Conservation (phyloP, 257 asterid species). For the Capsicum baccatum region DNA sequence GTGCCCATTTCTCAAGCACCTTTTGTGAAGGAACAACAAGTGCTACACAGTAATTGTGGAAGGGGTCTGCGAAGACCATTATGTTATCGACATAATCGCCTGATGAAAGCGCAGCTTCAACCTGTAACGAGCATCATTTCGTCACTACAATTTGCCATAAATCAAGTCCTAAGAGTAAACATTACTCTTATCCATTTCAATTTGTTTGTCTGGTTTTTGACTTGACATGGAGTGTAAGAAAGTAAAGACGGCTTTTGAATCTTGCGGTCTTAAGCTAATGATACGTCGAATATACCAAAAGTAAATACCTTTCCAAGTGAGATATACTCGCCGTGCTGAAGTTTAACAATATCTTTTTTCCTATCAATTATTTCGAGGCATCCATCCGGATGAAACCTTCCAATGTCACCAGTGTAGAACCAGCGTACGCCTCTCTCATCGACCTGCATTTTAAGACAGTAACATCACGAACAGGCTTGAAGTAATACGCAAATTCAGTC, state of each 20-base stretch:
- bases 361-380: constrained; percentile 91
- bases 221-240: neutral
- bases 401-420: constrained; percentile 92
- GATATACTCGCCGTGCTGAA: constrained; percentile 92
- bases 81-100: constrained; percentile 69
- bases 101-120: constrained; percentile 78
- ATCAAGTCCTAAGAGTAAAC: neutral
- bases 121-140: constrained; percentile 43
- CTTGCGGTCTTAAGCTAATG: neutral
- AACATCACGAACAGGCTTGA: constrained; percentile 27
- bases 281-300: neutral
- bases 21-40: constrained; percentile 70
- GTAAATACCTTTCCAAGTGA: constrained; percentile 82
- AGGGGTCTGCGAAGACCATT: constrained; percentile 88
- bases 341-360: constrained; percentile 92
- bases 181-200: neutral
- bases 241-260: neutral
- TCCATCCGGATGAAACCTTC: constrained; percentile 92
- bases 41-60: constrained; percentile 80
- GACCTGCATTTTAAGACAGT: constrained; percentile 52
- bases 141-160: neutral
- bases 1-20: constrained; percentile 82
- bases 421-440: constrained; percentile 84
- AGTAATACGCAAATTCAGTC: neutral
- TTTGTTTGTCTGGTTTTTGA: neutral